These are phyloP conservation scores for Tetrapisispora pingtungensis DNA, from an alignment of 805 yeast genomes.

Conservation along the genomic window DNA sequence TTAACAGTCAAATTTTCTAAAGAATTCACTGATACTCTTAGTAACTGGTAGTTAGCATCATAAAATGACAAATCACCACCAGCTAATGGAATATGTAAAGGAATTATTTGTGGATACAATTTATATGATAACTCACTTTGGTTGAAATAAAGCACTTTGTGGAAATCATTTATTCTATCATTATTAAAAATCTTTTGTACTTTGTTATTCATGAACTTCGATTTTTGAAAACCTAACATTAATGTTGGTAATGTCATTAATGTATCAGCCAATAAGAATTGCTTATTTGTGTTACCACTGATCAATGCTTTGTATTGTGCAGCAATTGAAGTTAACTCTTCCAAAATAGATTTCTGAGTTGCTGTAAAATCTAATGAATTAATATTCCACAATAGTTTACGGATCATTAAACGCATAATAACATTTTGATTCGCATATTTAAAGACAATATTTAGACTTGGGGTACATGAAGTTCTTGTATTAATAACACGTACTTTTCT, in stretches of 20 bases:
- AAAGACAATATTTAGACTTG: slow-evolving; percentile 61
- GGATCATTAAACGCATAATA: slow-evolving; percentile 41
- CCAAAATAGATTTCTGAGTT: slow-evolving; percentile 44
- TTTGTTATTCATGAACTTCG: slow-evolving; percentile 43
- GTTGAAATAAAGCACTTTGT: slow-evolving; percentile 40
- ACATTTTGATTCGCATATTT: slow-evolving; percentile 73
- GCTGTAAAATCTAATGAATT: slow-evolving; percentile 36
- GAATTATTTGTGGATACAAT: slow-evolving; percentile 73
- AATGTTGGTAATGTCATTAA: slow-evolving; percentile 61
- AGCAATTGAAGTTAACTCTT: slow-evolving; percentile 44
- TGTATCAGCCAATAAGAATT: slow-evolving; percentile 73
- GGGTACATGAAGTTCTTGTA: slow-evolving; percentile 70
- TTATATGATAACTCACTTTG: slow-evolving; percentile 46
- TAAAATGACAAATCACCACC: slow-evolving; percentile 45
- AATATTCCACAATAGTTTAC: slow-evolving; percentile 36
- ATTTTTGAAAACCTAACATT: slow-evolving; percentile 59
- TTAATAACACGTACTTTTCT: slow-evolving; percentile 85
- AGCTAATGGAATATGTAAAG: slow-evolving; percentile 50
- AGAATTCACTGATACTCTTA: slow-evolving; percentile 38
- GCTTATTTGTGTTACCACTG: slow-evolving; percentile 33
- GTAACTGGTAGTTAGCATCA: slow-evolving; percentile 32
- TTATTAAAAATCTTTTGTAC: slow-evolving; percentile 43
- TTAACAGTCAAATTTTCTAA: slow-evolving; percentile 35
- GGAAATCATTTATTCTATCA: slow-evolving; percentile 41
- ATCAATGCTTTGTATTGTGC: slow-evolving; percentile 46